Percentiles rank a stretch among this genome's conserved stretches.
Evolutionary conservation across 805 yeast genomes (phyloP).

Genomic region (Teunomyces kruisii): DNA sequence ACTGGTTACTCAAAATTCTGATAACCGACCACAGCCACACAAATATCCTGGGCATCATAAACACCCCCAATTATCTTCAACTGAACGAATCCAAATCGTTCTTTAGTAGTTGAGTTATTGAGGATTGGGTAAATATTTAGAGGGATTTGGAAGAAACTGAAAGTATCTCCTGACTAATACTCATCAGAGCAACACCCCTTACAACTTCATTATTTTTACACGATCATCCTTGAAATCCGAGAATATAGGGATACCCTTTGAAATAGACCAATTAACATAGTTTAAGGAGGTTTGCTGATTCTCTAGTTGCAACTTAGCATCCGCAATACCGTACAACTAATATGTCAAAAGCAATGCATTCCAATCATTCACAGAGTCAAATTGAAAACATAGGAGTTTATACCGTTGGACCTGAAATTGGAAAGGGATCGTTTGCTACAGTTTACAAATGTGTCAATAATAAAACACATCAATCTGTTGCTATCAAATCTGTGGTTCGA

Average conservation of each 20-base stretch:
- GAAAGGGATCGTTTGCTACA: conserved; percentile 93
- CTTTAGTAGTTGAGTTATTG: too few species aligned
- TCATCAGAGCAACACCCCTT: too few species aligned
- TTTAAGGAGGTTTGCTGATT: neutral
- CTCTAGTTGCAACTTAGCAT: too few species aligned
- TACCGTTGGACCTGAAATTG: conserved; percentile 78
- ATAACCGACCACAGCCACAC: neutral
- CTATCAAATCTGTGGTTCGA: conserved; percentile 84
- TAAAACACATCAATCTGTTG: conserved; percentile 61
- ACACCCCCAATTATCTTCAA: neutral
- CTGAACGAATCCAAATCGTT: neutral
- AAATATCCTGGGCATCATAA: neutral
- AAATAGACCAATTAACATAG: neutral
- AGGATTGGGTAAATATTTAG: too few species aligned
- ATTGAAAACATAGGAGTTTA: conserved; percentile 43
- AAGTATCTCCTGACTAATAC: too few species aligned
- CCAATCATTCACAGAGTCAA: conserved; percentile 1
- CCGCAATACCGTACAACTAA: neutral
- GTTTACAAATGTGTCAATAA: conserved; percentile 81
- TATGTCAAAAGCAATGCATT: neutral
- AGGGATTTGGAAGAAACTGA: too few species aligned
- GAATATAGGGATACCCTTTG: too few species aligned
- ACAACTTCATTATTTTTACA: too few species aligned
- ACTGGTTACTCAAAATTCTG: neutral
- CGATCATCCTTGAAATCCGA: too few species aligned